A percentile compares a stretch with the other conserved stretches of the same genome.
phyloP scores from a whole-genome alignment of 352 stramenopile species.

The Blastocystis sp. region DNA sequence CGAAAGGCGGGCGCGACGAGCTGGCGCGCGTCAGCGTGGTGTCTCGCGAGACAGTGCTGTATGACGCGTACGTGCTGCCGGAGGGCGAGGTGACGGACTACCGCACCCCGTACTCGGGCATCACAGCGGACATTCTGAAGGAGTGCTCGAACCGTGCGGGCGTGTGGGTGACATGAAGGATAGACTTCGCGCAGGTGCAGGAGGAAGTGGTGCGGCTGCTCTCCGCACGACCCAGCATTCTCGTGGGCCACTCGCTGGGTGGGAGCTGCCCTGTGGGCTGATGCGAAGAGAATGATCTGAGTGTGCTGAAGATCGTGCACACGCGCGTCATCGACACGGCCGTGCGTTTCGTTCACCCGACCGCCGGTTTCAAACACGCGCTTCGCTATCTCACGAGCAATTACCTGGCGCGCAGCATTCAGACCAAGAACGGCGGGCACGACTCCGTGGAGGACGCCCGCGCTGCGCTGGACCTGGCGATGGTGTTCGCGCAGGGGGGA shows the following conservation, averaged over 20 bases:
- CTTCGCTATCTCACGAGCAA: slow-evolving; percentile 27
- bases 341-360: slow-evolving; percentile 42
- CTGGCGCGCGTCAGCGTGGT: slow-evolving; percentile 33
- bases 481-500: slow-evolving; percentile 4
- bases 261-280: not conserved
- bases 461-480: slow-evolving; percentile 32
- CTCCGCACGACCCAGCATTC: slow-evolving; percentile 16
- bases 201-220: not conserved
- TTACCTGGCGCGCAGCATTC: slow-evolving; percentile 37
- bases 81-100: slow-evolving; percentile 51
- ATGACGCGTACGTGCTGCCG: slow-evolving; percentile 42
- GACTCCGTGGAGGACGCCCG: slow-evolving; percentile 35
- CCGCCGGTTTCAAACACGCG: slow-evolving; percentile 25
- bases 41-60: not conserved
- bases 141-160: slow-evolving; percentile 16
- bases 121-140: slow-evolving; percentile 21
- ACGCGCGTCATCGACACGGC: slow-evolving; percentile 38
- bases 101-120: slow-evolving; percentile 37
- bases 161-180: not conserved
- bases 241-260: slow-evolving; percentile 42
- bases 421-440: slow-evolving; percentile 2
- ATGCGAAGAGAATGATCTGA: slow-evolving; percentile 34
- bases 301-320: slow-evolving; percentile 45
- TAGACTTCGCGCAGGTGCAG: slow-evolving; percentile 37
- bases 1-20: slow-evolving; percentile 29